A percentile compares a stretch with the other conserved stretches of the same genome.
phyloP scores from a whole-genome alignment of 2,329 filamentous ascomycete species.

The Aspergillus hiratsukae region DNA sequence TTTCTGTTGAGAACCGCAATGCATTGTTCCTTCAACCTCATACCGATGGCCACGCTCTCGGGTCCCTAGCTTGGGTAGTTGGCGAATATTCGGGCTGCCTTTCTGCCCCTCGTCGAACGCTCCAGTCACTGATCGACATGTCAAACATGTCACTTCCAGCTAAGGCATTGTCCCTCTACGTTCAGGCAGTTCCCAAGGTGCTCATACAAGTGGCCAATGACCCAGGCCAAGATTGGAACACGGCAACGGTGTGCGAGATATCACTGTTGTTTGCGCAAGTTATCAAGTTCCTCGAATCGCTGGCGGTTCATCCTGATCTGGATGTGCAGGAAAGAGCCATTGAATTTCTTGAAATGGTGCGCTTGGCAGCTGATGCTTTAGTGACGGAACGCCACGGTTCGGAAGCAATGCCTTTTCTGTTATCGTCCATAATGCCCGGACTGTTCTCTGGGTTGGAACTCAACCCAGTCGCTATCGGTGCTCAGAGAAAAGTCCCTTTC shows the following conservation, averaged over 20 bases:
- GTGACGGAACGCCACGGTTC: conserved; percentile 23
- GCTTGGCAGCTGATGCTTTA: conserved; percentile 74
- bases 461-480: conserved; percentile 79
- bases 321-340: conserved; percentile 95
- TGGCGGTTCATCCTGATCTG: conserved; percentile 76
- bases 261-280: conserved; percentile 76
- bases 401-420: conserved; percentile 68
- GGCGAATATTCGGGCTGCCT: conserved; percentile 82
- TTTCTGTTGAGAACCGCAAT: conserved; percentile 57
- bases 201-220: conserved; percentile 69
- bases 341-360: conserved; percentile 85
- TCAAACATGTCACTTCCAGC: conserved; percentile 56
- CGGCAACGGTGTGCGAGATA: conserved; percentile 67
- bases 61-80: conserved; percentile 75
- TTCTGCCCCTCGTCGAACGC: conserved; percentile 62
- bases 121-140: conserved; percentile 70
- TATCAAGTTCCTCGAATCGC: conserved; percentile 72
- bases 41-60: conserved; percentile 60
- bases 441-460: conserved; percentile 83
- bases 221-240: conserved; percentile 60
- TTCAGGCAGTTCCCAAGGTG: conserved; percentile 83
- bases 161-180: conserved; percentile 67
- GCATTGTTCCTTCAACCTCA: conserved; percentile 53
- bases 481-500: conserved; percentile 79
- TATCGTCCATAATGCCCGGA: conserved; percentile 85